Evolutionary conservation across 208 protist species (phyloP), one percentile per base, ranked within the genome.

Genomic region (Blechomonas ayalai): DNA sequence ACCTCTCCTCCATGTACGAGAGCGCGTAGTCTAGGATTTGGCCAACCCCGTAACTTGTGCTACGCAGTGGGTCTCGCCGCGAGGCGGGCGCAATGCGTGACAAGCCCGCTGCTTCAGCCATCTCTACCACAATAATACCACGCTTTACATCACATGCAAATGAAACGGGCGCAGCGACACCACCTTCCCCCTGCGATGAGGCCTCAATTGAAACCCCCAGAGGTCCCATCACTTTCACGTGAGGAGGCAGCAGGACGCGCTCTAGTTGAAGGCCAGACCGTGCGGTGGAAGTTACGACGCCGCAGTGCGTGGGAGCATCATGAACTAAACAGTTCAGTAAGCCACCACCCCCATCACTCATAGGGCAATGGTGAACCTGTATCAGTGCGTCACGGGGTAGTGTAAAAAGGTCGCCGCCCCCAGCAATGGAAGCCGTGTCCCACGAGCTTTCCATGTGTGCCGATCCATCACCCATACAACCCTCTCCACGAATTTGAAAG

Each of bases 331-430:
- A 83, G 51, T 86, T 70, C 7, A 90, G 45, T 22, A 90, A 44
- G 0, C 84, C 84, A 0, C 62, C 80, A 1, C 80, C 84, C 19
- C 84, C 84, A 32, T 92, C 84, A 27, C 69, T 82, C 79, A 92
- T 89, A 0, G 84, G 78, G 5, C 57, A 73, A n/a, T n/a, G n/a
- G n/a, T n/a, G n/a, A n/a, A n/a, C n/a, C n/a, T n/a, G n/a, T n/a
- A n/a, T n/a, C n/a, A n/a, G n/a, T n/a, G n/a, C n/a, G n/a, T n/a
- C n/a, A n/a, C n/a, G n/a, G n/a, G n/a, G n/a, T n/a, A n/a, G n/a
- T n/a, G n/a, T n/a, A n/a, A n/a, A n/a, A n/a, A n/a, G n/a, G n/a
- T n/a, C n/a, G n/a, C n/a, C n/a, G n/a, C n/a, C n/a, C n/a, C n/a
- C n/a, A n/a, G n/a, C n/a, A n/a, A n/a, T n/a, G n/a, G n/a, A n/a